Conservation (phyloP, 78 protist species). For the Monocercomonoides exilis region DNA sequence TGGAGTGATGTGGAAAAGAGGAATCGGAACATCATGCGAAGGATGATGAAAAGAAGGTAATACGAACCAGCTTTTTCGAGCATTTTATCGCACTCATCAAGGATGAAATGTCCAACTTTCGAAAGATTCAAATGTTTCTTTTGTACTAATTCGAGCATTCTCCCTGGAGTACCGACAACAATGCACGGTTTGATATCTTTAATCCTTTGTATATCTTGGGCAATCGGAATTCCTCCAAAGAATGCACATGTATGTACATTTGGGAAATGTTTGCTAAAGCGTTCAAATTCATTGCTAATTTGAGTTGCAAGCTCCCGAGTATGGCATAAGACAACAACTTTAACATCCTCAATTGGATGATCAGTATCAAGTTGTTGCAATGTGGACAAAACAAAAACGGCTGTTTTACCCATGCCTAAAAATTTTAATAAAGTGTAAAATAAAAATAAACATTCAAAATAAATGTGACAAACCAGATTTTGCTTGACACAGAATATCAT, state of each 20-base stretch:
- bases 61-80: slow-evolving; percentile 49
- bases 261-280: slow-evolving; percentile 75
- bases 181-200: slow-evolving; percentile 69
- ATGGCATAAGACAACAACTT: slow-evolving; percentile 65
- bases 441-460: neutral
- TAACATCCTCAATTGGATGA: slow-evolving; percentile 22
- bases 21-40: neutral
- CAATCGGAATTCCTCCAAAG: slow-evolving; percentile 85
- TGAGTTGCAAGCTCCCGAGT: slow-evolving; percentile 97
- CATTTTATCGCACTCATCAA: slow-evolving; percentile 96
- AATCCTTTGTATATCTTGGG: slow-evolving; percentile 34
- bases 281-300: slow-evolving; percentile 81
- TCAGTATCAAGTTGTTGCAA: slow-evolving; percentile 71
- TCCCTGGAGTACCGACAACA: slow-evolving; percentile 97
- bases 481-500: slow-evolving; percentile 90
- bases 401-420: slow-evolving; percentile 97
- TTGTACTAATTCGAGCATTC: slow-evolving; percentile 52
- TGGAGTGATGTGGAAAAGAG: neutral
- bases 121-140: slow-evolving; percentile 44
- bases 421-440: neutral
- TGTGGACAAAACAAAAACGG: slow-evolving; percentile 90
- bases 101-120: slow-evolving; percentile 79
- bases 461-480: slow-evolving; percentile 51
- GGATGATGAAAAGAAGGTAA: neutral
- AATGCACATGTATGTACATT: slow-evolving; percentile 59